A percentile compares a stretch with the other conserved stretches of the same genome.
phyloP scores from a whole-genome alignment of 768 basidiomycete species.

The Lactifluus hygrophoroides region DNA sequence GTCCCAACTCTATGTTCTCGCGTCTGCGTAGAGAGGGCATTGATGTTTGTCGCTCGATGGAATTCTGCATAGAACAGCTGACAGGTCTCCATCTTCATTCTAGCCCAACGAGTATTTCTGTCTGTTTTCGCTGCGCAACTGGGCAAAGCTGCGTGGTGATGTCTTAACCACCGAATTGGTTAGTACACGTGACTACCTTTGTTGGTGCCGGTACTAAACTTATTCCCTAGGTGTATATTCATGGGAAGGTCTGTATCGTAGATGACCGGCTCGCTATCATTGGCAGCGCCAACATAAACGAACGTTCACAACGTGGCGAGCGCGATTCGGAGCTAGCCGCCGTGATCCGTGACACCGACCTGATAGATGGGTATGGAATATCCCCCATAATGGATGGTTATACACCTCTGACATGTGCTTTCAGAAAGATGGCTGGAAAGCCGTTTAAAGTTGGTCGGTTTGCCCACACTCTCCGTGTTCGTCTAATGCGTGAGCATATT shows the following conservation, averaged over 20 bases:
- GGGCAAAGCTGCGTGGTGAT: conserved; percentile 85
- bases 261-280: conserved; percentile 94
- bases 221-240: conserved; percentile 67
- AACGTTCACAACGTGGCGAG: conserved; percentile 91
- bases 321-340: conserved; percentile 93
- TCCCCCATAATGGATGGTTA: too few relatives aligned
- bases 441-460: conserved; percentile 96
- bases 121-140: conserved; percentile 85
- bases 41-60: conserved; percentile 45
- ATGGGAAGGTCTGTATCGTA: conserved; percentile 80
- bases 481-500: conserved; percentile 94
- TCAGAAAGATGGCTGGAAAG: conserved; percentile 85
- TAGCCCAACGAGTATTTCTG: conserved; percentile 90
- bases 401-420: background rate
- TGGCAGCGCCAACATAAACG: conserved; percentile 96
- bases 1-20: conserved; percentile 86
- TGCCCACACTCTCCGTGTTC: conserved; percentile 86
- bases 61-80: conserved; percentile 1
- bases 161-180: conserved; percentile 84
- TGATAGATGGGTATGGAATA: conserved; percentile 72
- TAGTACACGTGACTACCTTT: conserved; percentile 11
- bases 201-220: conserved; percentile 12
- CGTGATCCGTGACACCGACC: conserved; percentile 91
- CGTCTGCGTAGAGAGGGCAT: conserved; percentile 81
- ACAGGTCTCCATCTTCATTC: conserved; percentile 2